Evolutionary conservation across 2,329 filamentous ascomycete genomes (phyloP).

Genomic region (Fusarium udum): DNA sequence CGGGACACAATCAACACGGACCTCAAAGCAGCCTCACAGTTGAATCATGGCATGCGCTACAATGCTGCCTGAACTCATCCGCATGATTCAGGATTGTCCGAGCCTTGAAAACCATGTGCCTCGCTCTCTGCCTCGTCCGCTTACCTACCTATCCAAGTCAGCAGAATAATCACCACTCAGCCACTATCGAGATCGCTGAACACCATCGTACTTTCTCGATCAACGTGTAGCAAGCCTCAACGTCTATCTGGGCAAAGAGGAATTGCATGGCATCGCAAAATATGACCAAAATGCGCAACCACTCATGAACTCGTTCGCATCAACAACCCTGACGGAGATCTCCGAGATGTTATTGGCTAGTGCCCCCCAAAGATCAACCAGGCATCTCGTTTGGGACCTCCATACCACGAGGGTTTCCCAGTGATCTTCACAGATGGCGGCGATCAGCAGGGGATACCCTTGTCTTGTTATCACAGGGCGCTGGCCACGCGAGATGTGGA

Average conservation of each 20-base stretch:
- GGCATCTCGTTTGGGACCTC: conserved; percentile 28
- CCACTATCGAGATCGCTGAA: conserved; percentile 16
- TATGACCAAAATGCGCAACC: conserved; percentile 5
- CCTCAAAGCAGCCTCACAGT: conserved; percentile 18
- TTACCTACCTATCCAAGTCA: background rate
- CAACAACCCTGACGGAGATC: conserved; percentile 35
- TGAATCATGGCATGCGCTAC: background rate
- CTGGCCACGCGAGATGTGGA: conserved; percentile 46
- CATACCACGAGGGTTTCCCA: conserved; percentile 42
- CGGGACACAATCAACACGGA: conserved; percentile 2
- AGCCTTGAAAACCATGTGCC: background rate
- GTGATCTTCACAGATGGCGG: conserved; percentile 44
- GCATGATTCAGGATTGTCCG: background rate
- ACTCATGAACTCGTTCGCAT: conserved; percentile 26
- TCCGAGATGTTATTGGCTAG: conserved; percentile 31
- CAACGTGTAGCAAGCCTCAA: conserved; percentile 1
- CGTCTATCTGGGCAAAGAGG: background rate
- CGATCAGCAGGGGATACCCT: conserved; percentile 44
- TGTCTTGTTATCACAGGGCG: conserved; percentile 34
- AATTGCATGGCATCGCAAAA: conserved; percentile 3
- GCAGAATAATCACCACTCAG: background rate
- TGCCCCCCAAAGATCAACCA: conserved; percentile 29
- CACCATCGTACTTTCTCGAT: background rate
- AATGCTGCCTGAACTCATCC: background rate
- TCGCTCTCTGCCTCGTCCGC: conserved; percentile 9